Percentiles rank a stretch among this genome's conserved stretches.
These are phyloP conservation scores for Aspergillus costaricaensis DNA, from an alignment of 2,329 filamentous ascomycete genomes.

Conservation along the genomic window DNA sequence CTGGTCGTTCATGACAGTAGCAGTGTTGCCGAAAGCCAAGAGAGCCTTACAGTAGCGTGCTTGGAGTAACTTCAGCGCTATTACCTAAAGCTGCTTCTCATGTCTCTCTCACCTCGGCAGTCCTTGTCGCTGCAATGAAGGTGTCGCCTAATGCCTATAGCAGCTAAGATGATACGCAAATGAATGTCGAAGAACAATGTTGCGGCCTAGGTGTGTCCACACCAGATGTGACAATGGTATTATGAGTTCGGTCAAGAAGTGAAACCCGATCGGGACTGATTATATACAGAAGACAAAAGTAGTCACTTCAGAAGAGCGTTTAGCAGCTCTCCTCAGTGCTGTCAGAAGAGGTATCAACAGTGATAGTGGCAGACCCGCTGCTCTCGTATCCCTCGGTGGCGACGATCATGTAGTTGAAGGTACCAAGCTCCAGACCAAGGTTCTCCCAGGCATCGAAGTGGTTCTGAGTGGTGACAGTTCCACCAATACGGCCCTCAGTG, in stretches of 20 bases:
- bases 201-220: no score
- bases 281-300: neutral
- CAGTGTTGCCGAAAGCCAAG: no score
- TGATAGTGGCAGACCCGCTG: constrained; percentile 41
- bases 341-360: constrained; percentile 22
- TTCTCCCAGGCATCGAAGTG: constrained; percentile 41
- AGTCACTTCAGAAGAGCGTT: neutral
- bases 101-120: no score
- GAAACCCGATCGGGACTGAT: neutral
- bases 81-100: no score
- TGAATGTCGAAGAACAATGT: neutral
- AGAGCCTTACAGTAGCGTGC: no score
- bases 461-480: constrained; percentile 40
- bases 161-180: no score
- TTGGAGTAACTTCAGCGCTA: no score
- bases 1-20: no score
- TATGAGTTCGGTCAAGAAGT: neutral
- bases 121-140: no score
- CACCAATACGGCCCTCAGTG: constrained; percentile 34
- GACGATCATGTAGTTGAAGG: constrained; percentile 44
- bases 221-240: neutral
- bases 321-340: constrained; percentile 6
- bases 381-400: constrained; percentile 47
- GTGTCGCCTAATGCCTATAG: no score
- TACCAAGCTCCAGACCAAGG: constrained; percentile 35